These are phyloP conservation scores for Cymbopogon flexuosus DNA, from an alignment of 202 grass and related monocot species.

Conservation along the genomic window DNA sequence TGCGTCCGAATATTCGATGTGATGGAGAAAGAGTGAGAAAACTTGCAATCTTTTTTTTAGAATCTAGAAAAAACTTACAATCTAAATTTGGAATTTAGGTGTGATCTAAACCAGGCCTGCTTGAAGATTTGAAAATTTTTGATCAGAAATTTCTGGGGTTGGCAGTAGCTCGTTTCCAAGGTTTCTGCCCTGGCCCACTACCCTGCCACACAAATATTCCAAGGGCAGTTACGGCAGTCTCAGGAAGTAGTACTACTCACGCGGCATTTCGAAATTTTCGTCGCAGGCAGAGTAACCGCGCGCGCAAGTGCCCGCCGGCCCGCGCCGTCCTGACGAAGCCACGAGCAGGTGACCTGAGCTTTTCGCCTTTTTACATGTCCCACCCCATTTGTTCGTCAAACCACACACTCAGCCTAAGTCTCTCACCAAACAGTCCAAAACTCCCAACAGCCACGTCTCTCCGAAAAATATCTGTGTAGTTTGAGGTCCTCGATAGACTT, in stretches of 20 bases:
- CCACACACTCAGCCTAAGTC: neutral
- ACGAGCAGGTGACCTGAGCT: neutral
- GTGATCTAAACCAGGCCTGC: too few species aligned
- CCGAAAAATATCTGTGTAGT: neutral
- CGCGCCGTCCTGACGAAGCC: neutral
- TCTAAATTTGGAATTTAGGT: too few species aligned
- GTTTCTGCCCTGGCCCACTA: neutral
- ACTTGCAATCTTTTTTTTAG: too few species aligned
- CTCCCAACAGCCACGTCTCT: neutral
- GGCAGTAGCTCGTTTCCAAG: neutral
- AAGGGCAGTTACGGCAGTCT: neutral
- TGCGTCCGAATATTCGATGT: too few species aligned
- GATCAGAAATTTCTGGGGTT: neutral
- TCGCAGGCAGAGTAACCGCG: neutral
- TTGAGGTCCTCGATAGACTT: rapidly evolving
- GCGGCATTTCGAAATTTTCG: constrained; percentile 34
- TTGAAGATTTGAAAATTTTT: too few species aligned
- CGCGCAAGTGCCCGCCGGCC: neutral
- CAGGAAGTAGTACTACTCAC: too few species aligned
- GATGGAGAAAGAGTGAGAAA: too few species aligned
- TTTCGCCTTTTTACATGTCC: neutral
- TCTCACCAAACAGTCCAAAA: neutral
- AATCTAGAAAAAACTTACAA: too few species aligned
- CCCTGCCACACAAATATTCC: neutral
- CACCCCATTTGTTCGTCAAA: neutral